Evolutionary conservation across 371 early-diverging fungal genomes (phyloP).

Genomic region (Mucor irregularis): DNA sequence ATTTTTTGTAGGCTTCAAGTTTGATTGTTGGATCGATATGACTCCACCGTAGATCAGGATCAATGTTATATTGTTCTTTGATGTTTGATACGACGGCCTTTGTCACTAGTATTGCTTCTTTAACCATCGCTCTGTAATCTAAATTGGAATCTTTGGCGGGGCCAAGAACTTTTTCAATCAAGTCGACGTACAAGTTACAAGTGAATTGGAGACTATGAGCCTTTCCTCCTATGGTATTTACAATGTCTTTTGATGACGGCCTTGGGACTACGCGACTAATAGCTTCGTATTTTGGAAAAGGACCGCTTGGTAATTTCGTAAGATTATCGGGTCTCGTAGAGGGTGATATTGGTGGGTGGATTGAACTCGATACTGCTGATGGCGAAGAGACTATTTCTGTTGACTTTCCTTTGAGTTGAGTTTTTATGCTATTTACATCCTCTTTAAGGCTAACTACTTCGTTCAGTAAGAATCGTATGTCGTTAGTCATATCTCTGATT

Average conservation of each 20-base stretch:
- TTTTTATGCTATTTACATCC: no score
- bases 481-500: no score
- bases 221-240: conserved; percentile 6
- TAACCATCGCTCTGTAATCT: conserved; percentile 19
- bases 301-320: no score
- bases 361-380: no score
- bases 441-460: no score
- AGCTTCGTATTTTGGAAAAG: conserved; percentile 1
- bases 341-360: no score
- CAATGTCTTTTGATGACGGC: conserved; percentile 12
- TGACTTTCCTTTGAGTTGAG: no score
- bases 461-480: no score
- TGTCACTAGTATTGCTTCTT: conserved; percentile 13
- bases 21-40: conserved; percentile 13
- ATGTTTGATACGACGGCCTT: conserved; percentile 11
- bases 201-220: conserved; percentile 17
- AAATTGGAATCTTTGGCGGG: conserved; percentile 4
- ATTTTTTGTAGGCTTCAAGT: conserved; percentile 7
- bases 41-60: conserved; percentile 12
- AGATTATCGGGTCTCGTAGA: no score
- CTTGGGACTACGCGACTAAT: conserved; percentile 5
- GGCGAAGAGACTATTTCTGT: no score
- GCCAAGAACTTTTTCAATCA: conserved; percentile 9
- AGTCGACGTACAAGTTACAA: conserved; percentile 8
- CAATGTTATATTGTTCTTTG: conserved; percentile 7